phyloP scores from a whole-genome alignment of 148 eudicot species.

The Beta vulgaris region DNA sequence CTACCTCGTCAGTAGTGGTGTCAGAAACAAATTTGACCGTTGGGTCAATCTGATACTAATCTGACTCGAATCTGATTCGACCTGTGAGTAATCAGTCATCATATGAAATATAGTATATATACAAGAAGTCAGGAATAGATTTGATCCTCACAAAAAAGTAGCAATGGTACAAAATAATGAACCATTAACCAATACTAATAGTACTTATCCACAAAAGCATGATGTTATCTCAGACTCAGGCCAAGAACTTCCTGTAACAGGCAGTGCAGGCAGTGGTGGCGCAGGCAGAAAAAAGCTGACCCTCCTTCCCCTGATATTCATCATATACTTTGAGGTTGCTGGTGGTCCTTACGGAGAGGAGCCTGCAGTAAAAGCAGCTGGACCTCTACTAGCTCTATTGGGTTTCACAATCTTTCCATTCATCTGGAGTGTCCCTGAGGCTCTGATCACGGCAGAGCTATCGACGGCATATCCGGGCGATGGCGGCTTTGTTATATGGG shows the following conservation, averaged over 20 bases:
- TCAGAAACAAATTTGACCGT: no score
- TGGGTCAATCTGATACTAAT: no score
- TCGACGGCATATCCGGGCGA: slow-evolving; percentile 60
- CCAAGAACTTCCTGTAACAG: slow-evolving; percentile 22
- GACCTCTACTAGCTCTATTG: slow-evolving; percentile 43
- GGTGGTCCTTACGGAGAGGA: slow-evolving; percentile 63
- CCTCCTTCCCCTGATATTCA: slow-evolving; percentile 48
- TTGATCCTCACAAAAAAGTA: neutral
- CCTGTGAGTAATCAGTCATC: no score
- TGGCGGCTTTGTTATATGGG: slow-evolving; percentile 63
- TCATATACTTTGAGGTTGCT: slow-evolving; percentile 62
- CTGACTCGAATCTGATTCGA: no score
- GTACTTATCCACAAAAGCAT: neutral
- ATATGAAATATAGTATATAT: no score
- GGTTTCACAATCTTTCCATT: slow-evolving; percentile 56
- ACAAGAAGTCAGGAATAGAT: no score
- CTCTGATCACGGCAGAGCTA: slow-evolving; percentile 58
- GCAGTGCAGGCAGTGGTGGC: slow-evolving; percentile 14
- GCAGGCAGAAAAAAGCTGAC: slow-evolving; percentile 36
- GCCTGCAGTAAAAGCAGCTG: slow-evolving; percentile 51
- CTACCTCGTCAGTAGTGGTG: no score
- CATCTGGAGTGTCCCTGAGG: slow-evolving; percentile 61
- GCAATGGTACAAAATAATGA: neutral
- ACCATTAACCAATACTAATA: neutral
- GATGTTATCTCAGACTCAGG: neutral